A percentile compares a stretch with the other conserved stretches of the same genome.
These are phyloP conservation scores for Ilex asprella DNA, from an alignment of 257 asterid species.

Conservation along the genomic window DNA sequence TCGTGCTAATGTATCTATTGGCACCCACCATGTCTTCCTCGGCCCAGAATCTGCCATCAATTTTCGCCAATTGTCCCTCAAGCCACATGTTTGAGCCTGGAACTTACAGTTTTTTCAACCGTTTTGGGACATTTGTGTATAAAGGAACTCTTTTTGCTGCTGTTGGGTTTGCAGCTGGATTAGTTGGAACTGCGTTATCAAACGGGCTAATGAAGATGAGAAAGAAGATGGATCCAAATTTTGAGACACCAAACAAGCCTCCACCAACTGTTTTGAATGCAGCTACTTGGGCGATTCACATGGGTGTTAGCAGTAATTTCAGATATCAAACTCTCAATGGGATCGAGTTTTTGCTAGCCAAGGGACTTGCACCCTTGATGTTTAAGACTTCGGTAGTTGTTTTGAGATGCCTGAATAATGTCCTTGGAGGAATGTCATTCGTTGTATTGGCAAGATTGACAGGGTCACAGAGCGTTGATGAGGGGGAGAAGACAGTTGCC, in stretches of 20 bases:
- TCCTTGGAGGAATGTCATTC: slow-evolving; percentile 83
- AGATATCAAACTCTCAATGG: slow-evolving; percentile 88
- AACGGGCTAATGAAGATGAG: slow-evolving; percentile 67
- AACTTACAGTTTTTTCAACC: slow-evolving; percentile 35
- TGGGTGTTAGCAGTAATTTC: slow-evolving; percentile 79
- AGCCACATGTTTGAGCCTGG: slow-evolving; percentile 96
- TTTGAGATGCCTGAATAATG: slow-evolving; percentile 75
- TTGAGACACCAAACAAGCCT: slow-evolving; percentile 80
- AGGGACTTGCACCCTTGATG: slow-evolving; percentile 46
- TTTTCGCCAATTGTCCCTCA: slow-evolving; percentile 63
- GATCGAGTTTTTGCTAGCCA: slow-evolving; percentile 60
- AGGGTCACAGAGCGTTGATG: slow-evolving; percentile 62
- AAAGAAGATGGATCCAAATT: slow-evolving; percentile 79
- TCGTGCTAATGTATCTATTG: slow-evolving; percentile 76
- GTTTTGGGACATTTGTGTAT: slow-evolving; percentile 71
- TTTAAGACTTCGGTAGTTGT: slow-evolving; percentile 69
- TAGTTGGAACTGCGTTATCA: slow-evolving; percentile 75
- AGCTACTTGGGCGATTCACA: slow-evolving; percentile 79
- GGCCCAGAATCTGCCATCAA: slow-evolving; percentile 43
- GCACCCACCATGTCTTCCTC: slow-evolving; percentile 68
- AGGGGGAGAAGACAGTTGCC: slow-evolving; percentile 12
- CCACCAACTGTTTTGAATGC: slow-evolving; percentile 77
- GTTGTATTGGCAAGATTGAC: slow-evolving; percentile 81
- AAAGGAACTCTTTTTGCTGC: slow-evolving; percentile 73
- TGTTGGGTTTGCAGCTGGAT: slow-evolving; percentile 84